Conservation (phyloP, 352 stramenopile species). For the Phytophthora tubulina region DNA sequence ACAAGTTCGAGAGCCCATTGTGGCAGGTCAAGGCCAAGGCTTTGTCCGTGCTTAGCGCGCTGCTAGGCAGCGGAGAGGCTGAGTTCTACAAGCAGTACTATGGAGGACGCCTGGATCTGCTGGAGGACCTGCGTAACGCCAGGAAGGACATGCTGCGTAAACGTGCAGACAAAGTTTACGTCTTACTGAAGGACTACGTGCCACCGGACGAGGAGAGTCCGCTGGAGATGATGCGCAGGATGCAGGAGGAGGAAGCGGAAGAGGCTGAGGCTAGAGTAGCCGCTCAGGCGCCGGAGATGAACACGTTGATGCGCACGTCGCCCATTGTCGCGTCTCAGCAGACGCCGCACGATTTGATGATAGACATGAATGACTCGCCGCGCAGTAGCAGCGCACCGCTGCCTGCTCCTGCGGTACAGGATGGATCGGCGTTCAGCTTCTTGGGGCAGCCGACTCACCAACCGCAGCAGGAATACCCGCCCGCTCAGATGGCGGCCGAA, state of each 20-base stretch:
- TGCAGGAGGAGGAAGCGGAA: slow-evolving; percentile 47
- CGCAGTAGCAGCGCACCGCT: slow-evolving; percentile 49
- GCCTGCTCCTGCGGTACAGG: slow-evolving; percentile 30
- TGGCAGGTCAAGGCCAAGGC: slow-evolving; percentile 89
- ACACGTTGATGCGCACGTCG: slow-evolving; percentile 52
- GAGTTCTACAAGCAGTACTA: slow-evolving; percentile 83
- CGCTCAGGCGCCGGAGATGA: slow-evolving; percentile 16
- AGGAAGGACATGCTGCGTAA: slow-evolving; percentile 82
- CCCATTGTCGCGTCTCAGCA: slow-evolving; percentile 49
- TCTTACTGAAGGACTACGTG: slow-evolving; percentile 45
- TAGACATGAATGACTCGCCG: slow-evolving; percentile 45
- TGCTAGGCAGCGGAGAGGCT: slow-evolving; percentile 66
- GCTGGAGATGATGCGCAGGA: slow-evolving; percentile 45
- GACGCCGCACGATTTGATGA: slow-evolving; percentile 38
- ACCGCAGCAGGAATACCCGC: slow-evolving; percentile 25
- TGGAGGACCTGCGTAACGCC: slow-evolving; percentile 68
- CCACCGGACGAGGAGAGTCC: slow-evolving; percentile 36
- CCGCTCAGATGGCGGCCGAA: slow-evolving; percentile 34
- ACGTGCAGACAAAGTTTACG: slow-evolving; percentile 78
- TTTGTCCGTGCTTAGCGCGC: slow-evolving; percentile 73
- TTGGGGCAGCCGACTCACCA: slow-evolving; percentile 12
- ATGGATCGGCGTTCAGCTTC: slow-evolving; percentile 47
- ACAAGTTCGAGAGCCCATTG: slow-evolving; percentile 84
- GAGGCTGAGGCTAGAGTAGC: slow-evolving; percentile 8
- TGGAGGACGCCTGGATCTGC: slow-evolving; percentile 48